Conservation (phyloP, 2,329 filamentous ascomycete genomes). For the Xylaria digitata region DNA sequence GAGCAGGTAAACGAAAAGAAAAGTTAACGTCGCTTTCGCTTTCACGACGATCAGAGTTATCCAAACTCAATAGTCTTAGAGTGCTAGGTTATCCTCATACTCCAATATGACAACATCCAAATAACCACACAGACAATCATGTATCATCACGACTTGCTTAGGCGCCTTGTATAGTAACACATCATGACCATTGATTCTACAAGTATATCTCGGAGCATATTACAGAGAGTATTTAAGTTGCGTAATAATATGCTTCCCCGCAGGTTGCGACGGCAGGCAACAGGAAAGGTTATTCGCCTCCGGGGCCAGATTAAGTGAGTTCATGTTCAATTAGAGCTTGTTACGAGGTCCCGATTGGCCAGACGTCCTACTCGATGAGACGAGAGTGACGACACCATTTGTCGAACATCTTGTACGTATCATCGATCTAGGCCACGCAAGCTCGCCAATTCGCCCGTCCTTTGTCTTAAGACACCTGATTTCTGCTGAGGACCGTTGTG, state of each 20-base stretch:
- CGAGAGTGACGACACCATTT: conserved; percentile 48
- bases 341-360: conserved; percentile 37
- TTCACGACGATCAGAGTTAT: background rate
- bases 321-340: conserved; percentile 26
- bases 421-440: conserved; percentile 1
- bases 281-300: conserved; percentile 27
- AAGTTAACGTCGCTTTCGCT: background rate
- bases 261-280: conserved; percentile 12
- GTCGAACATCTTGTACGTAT: conserved; percentile 18
- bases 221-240: conserved; percentile 17
- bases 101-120: background rate
- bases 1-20: background rate
- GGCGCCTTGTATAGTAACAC: background rate
- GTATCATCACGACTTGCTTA: background rate
- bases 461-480: background rate
- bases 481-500: background rate
- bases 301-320: conserved; percentile 24
- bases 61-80: background rate
- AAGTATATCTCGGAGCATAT: background rate
- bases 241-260: conserved; percentile 36
- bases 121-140: no score
- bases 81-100: background rate
- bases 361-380: conserved; percentile 30
- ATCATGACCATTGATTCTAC: background rate
- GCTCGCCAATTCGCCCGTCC: background rate